Base-by-base conservation (phyloP, 768 basidiomycete species). In the Thelephora aurantiotincta region DNA sequence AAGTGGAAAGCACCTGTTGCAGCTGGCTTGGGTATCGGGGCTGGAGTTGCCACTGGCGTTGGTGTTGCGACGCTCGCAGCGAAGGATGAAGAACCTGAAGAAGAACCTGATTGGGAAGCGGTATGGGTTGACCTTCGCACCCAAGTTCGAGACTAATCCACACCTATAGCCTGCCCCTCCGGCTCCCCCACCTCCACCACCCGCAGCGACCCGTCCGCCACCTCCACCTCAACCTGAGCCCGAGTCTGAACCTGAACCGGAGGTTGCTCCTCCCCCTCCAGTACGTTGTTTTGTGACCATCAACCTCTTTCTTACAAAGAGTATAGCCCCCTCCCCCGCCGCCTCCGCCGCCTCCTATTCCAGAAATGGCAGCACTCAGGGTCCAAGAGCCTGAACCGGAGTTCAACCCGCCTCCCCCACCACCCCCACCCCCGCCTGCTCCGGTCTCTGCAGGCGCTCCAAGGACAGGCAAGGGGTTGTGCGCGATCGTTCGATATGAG, bases 401-500 rank as follows among this genome's bases (percentile, higher is more conserved):
- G 48, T 60, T 60, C 1, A 61, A 66, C 3, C 63, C 69, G 0
- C 57, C 58, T 0, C 71, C 70, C 1, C 63, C 68, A 11, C 70
- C 68, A 3, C 64, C 69, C 0, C 66, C 70, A 0, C 68, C 69
- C 11, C 62, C 63, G 9, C 62, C 66, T 9, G 38, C 12, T 41
- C 38, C 22, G 9, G 38, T 14, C 22, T 22, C 14, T 41, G 14
- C 16, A 5, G 55, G 57, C 14, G 52, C 55, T 1, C 55, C 63
- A 33, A 55, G 60, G 0, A 57, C 54, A 7, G 63, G 62, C 3
- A 42, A 62, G 57, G 87, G 85, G 2, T 51, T 76, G n/a, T 70
- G 72, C 22, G 92, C 90, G 0, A 68, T 82, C 44, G 92, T 86
- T 2, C 51, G 82, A 18, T 96, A 80, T 61, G 82, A 83, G 2